phyloP scores from a whole-genome alignment of 129 eudicot genomes.

The Mikania micrantha region DNA sequence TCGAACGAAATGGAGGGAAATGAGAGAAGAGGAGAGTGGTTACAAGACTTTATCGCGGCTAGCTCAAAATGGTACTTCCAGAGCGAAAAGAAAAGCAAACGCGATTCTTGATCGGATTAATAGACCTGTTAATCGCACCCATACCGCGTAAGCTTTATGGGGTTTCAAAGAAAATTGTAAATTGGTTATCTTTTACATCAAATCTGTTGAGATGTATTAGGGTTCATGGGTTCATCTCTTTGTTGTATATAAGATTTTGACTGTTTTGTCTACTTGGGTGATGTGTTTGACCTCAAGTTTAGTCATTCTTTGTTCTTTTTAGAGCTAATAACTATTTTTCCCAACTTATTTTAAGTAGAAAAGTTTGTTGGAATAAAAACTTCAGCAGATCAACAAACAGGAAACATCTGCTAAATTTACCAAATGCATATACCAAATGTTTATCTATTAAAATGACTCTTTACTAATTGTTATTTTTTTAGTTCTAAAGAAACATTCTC shows the following conservation, averaged over 20 bases:
- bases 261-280: constrained; percentile 7
- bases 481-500: too few species aligned
- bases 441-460: too few species aligned
- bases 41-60: constrained; percentile 58
- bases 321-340: not conserved
- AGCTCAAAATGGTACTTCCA: constrained; percentile 64
- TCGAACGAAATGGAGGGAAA: constrained; percentile 62
- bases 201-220: not conserved
- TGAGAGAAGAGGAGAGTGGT: constrained; percentile 63
- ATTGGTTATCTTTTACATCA: constrained; percentile 44
- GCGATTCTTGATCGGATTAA: constrained; percentile 76
- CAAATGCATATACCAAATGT: too few species aligned
- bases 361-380: too few species aligned
- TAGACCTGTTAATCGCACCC: constrained; percentile 54
- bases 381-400: too few species aligned
- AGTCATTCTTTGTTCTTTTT: constrained; percentile 25
- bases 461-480: too few species aligned
- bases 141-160: constrained; percentile 57
- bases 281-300: constrained; percentile 21
- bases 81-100: constrained; percentile 87
- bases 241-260: not conserved
- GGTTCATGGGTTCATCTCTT: constrained; percentile 13
- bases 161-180: constrained; percentile 37
- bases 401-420: too few species aligned
- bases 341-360: too few species aligned